phyloP scores from a whole-genome alignment of 331 rosid species.

The Malus hybrid region DNA sequence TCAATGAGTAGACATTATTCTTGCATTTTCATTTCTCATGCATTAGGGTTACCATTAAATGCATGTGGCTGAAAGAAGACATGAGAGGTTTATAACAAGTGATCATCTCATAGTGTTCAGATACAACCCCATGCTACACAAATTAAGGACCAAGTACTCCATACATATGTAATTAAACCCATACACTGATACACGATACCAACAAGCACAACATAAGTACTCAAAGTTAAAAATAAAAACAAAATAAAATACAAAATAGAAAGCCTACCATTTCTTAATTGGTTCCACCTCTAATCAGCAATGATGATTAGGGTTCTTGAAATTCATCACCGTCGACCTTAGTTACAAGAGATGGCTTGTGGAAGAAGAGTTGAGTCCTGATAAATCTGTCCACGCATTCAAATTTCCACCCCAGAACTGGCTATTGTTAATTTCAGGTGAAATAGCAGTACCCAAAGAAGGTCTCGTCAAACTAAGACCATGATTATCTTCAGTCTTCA shows the following conservation, averaged over 20 bases:
- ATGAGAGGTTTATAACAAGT: not conserved
- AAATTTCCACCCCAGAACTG: conserved; percentile 26
- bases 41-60: no score
- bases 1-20: no score
- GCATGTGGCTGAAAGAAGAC: no score
- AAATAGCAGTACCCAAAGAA: conserved; percentile 4
- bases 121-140: not conserved
- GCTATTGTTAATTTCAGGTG: conserved; percentile 27
- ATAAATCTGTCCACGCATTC: conserved; percentile 55
- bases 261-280: conserved; percentile 1
- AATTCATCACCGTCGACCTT: not conserved
- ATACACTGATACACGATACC: not conserved
- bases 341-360: conserved; percentile 42
- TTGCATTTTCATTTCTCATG: no score
- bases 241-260: not conserved
- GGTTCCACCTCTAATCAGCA: conserved; percentile 2
- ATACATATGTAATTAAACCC: not conserved
- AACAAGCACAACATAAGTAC: not conserved
- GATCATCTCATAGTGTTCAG: not conserved
- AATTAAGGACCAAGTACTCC: not conserved
- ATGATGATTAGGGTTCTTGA: not conserved
- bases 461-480: conserved; percentile 38
- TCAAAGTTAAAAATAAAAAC: not conserved
- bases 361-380: conserved; percentile 60
- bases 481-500: conserved; percentile 57